Percentiles rank a stretch among this genome's conserved stretches.
Evolutionary conservation across 306 rosid genomes (phyloP).

Genomic region (Dicorynia guianensis): DNA sequence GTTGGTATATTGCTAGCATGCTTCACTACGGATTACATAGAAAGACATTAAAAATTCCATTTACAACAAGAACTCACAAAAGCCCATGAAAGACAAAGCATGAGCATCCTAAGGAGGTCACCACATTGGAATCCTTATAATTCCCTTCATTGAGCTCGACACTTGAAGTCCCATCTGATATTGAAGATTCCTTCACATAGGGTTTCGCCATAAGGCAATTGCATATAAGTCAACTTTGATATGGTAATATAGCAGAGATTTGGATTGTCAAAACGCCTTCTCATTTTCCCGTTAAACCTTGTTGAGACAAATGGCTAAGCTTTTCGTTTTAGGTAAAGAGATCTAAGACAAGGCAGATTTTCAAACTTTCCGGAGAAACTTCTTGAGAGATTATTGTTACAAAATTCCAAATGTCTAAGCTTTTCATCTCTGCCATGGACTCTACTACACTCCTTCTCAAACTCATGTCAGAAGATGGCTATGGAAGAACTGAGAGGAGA

Average conservation of each 20-base stretch:
- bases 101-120: slow-evolving; percentile 39
- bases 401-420: slow-evolving; percentile 55
- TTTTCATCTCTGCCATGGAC: slow-evolving; percentile 50
- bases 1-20: too few relatives aligned
- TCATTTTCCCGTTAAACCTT: slow-evolving; percentile 54
- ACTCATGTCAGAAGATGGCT: slow-evolving; percentile 47
- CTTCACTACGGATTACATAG: slow-evolving; percentile 23
- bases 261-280: slow-evolving; percentile 57
- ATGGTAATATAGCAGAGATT: slow-evolving; percentile 49
- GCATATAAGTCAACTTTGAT: not conserved
- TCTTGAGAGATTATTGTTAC: slow-evolving; percentile 54
- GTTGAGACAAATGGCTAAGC: slow-evolving; percentile 58
- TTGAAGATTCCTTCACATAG: slow-evolving; percentile 40
- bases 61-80: slow-evolving; percentile 31
- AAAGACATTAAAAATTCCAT: slow-evolving; percentile 28
- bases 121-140: slow-evolving; percentile 31
- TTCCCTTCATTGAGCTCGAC: slow-evolving; percentile 34
- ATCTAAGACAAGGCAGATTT: slow-evolving; percentile 46
- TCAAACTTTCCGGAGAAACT: slow-evolving; percentile 41
- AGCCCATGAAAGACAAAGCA: slow-evolving; percentile 31
- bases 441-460: slow-evolving; percentile 53
- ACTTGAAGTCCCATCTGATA: slow-evolving; percentile 36
- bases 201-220: slow-evolving; percentile 47
- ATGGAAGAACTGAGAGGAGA: too few relatives aligned
- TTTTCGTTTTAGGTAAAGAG: slow-evolving; percentile 59